phyloP scores from a whole-genome alignment of 148 eudicot species.

The Silene uniflora region DNA sequence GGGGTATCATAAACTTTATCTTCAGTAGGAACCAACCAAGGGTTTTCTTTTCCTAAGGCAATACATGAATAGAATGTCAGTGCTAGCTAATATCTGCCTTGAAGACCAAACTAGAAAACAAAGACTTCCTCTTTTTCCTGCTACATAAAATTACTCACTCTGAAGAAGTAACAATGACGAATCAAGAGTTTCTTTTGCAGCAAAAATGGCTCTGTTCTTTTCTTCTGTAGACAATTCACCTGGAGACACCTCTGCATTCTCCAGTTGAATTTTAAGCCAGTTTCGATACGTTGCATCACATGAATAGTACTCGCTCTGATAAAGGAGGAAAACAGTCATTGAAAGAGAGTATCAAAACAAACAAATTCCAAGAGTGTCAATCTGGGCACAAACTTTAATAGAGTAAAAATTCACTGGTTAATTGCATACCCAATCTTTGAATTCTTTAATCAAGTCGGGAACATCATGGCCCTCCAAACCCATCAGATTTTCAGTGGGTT shows the following conservation, averaged over 20 bases:
- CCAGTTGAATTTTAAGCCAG: slow-evolving; percentile 78
- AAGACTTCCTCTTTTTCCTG: not conserved
- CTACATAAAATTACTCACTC: slow-evolving; percentile 51
- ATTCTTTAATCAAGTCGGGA: slow-evolving; percentile 71
- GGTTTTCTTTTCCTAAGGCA: slow-evolving; percentile 59
- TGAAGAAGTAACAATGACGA: slow-evolving; percentile 60
- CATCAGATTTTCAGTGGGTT: slow-evolving; percentile 46
- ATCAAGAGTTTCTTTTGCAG: slow-evolving; percentile 62
- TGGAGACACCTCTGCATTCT: slow-evolving; percentile 59
- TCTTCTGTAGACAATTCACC: slow-evolving; percentile 65
- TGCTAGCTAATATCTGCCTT: not conserved
- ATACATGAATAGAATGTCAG: not conserved
- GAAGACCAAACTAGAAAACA: not conserved
- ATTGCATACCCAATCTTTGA: slow-evolving; percentile 82
- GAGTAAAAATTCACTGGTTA: slow-evolving; percentile 4
- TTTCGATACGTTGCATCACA: slow-evolving; percentile 97
- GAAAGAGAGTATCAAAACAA: not conserved
- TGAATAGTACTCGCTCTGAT: slow-evolving; percentile 80
- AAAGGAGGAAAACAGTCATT: slow-evolving; percentile 13
- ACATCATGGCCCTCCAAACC: slow-evolving; percentile 52
- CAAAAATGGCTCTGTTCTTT: slow-evolving; percentile 52
- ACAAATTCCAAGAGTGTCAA: not conserved
- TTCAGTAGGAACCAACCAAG: slow-evolving; percentile 73
- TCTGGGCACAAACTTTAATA: slow-evolving; percentile 5
- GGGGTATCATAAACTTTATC: slow-evolving; percentile 41